Base-by-base conservation (phyloP, 192 early-diverging fungal species). In the Cladochytrium replicatum region DNA sequence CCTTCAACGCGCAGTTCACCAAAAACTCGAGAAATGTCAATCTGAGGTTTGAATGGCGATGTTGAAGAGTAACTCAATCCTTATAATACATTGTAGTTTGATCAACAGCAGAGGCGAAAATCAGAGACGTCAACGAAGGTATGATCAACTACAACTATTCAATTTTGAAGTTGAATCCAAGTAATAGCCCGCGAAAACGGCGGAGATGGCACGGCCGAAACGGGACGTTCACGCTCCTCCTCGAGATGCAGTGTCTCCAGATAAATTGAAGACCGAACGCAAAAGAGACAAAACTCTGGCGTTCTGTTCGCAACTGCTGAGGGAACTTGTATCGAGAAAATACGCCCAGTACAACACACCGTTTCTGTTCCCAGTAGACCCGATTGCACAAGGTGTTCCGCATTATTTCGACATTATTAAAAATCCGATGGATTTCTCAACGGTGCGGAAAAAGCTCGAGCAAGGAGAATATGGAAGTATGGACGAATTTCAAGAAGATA, bases 371-470 rank as follows among this genome's bases (percentile, higher is more conserved):
- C 92, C 96, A 5, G 93, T 99, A 27, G 92, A 97, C 53, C 80
- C 73, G n/a, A 75, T 87, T 13, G 75, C 73, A 2, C 71, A 95
- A 48, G 74, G 76, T 44, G 88, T 97, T 37, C 93, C 92, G 11
- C 78, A 81, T 46, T 99, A 99, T 67, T 75, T 78, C 24, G 66
- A 65, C 2, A 74, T 97, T 22, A 74, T 94, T 65, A 90, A 86
- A 48, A 49, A 83, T 46, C 91, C 91, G 5, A 94, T 94, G 87
- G 91, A 94, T 57, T 54, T 94, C 30, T 68, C 74, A 21, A 94
- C 91, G 0, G 81, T 94, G 7, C 66, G 72, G 55, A 58, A 61
- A 39, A 82, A 82, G 62, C 65, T 91, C 4, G 81, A 87, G 32
- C 41, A 55, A 30, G 77, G 74, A 3, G 62, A 69, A 11, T 94